Base-by-base conservation (phyloP, 768 basidiomycete species). In the Pleurotus platypus region DNA sequence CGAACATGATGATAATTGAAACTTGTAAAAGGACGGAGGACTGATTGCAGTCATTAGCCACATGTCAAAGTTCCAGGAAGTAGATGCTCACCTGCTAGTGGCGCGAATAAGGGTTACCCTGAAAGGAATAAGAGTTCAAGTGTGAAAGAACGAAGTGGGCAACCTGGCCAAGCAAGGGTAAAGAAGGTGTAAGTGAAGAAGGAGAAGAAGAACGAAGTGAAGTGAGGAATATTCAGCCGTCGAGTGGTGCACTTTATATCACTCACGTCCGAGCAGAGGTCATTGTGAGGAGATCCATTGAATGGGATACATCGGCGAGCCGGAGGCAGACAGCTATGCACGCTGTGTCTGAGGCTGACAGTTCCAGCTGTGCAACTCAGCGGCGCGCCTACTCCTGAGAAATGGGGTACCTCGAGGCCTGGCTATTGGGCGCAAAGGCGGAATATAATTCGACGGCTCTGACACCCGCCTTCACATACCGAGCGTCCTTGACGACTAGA, bases 91-190 rank as follows among this genome's bases (percentile, higher is more conserved):
- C 51, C 51, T 54, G 51, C 39, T 54, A 54, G 27, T 54, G 39
- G 51, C 51, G 42, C 51, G 39, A 54, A 54, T 54, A 54, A 38
- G 5, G 51, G 6, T 18, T 40, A 54, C 39, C 51, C 51, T 40
- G 24, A 54, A 42, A 39, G 51, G 27, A 54, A 54, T 20, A 39
- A 39, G 30, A 54, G 39, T 54, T 50, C 49, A 42, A 54, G 18
- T 57, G 54, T 16, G n/a, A 57, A 57, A 49, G 48, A 57, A 48
- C 39, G 39, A 54, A 24, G 24, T 2, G 51, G 57, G 57, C 57
- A 40, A 53, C 57, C 57, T 54, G 57, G 57, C 57, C 57, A 46
- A 9, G 53, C 15, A 20, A 51, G 51, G 24, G 22, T 13, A 35
- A 58, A 46, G 35, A 53, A 24, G 27, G 16, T 13, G 38, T 20